These are phyloP conservation scores for Zygotorulaspora sp. DNA, from an alignment of 805 yeast genomes.

Conservation along the genomic window DNA sequence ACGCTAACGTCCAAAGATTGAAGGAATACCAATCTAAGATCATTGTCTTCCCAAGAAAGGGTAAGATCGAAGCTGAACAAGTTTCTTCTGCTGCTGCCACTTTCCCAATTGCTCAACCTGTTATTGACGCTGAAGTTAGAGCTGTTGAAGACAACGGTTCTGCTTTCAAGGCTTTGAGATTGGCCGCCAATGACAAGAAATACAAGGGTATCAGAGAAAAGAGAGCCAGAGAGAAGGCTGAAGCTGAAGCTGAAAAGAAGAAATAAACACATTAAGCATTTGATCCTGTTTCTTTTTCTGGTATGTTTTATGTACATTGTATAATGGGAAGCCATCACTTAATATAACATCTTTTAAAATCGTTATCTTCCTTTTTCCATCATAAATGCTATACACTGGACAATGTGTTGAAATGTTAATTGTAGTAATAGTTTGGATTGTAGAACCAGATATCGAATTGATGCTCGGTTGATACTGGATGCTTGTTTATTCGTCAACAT, in stretches of 20 bases:
- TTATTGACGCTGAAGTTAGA: conserved; percentile 72
- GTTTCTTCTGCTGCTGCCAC: conserved; percentile 66
- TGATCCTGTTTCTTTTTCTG: conserved; percentile 18
- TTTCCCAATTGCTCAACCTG: conserved; percentile 88
- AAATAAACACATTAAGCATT: conserved; percentile 50
- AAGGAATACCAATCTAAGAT: conserved; percentile 93
- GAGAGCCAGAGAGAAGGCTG: conserved; percentile 96
- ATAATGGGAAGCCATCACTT: conserved; percentile 35
- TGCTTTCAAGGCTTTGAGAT: conserved; percentile 93
- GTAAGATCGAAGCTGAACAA: conserved; percentile 76
- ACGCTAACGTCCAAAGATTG: conserved; percentile 92
- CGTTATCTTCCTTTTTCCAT: conserved; percentile 3
- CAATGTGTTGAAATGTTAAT: no score
- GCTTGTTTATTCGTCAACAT: no score
- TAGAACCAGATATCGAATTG: no score
- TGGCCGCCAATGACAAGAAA: conserved; percentile 91
- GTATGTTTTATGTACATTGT: conserved; percentile 31
- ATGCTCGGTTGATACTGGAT: no score
- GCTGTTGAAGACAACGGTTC: conserved; percentile 73
- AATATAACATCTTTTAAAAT: conserved; percentile 21
- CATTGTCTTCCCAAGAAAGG: conserved; percentile 92
- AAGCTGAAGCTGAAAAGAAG: conserved; percentile 99
- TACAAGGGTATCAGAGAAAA: conserved; percentile 94
- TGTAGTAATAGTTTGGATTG: no score
- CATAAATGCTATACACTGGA: no score